Conservation (phyloP, 371 early-diverging fungal genomes). For the Mortierella sp. region DNA sequence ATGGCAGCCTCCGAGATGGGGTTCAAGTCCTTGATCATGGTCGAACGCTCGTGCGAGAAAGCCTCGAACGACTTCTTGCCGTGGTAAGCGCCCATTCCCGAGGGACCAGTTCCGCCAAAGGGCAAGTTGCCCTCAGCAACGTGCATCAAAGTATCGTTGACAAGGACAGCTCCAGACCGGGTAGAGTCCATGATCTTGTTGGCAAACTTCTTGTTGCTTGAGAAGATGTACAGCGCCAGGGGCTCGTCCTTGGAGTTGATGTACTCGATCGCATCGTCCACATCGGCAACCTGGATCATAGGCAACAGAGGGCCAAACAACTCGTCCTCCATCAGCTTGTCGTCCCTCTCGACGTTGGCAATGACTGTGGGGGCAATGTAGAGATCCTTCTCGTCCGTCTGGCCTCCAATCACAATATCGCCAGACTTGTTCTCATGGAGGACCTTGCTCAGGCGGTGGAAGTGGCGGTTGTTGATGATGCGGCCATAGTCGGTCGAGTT, state of each 20-base stretch:
- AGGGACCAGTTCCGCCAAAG: slow-evolving; percentile 94
- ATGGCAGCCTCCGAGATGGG: slow-evolving; percentile 56
- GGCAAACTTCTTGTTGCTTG: slow-evolving; percentile 50
- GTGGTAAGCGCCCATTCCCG: slow-evolving; percentile 92
- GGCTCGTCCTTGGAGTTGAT: slow-evolving; percentile 77
- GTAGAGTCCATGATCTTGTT: slow-evolving; percentile 70
- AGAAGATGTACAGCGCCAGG: slow-evolving; percentile 76
- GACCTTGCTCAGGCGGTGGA: slow-evolving; percentile 73
- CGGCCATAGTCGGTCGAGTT: slow-evolving; percentile 71
- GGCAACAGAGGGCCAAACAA: slow-evolving; percentile 93
- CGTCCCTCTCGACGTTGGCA: slow-evolving; percentile 65
- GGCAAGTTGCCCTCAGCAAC: slow-evolving; percentile 77
- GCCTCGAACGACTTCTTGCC: slow-evolving; percentile 82
- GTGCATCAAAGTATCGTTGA: slow-evolving; percentile 89
- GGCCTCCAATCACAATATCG: slow-evolving; percentile 65
- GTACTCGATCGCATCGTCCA: slow-evolving; percentile 81
- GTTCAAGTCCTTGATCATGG: slow-evolving; percentile 65
- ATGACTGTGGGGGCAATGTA: slow-evolving; percentile 80
- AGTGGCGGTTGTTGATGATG: slow-evolving; percentile 82
- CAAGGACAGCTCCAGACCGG: slow-evolving; percentile 80
- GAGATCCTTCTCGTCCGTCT: slow-evolving; percentile 68
- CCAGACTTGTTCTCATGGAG: slow-evolving; percentile 68
- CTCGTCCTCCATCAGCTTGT: slow-evolving; percentile 79
- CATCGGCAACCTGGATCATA: slow-evolving; percentile 74
- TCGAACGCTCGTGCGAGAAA: slow-evolving; percentile 80